phyloP scores from a whole-genome alignment of 352 stramenopile species.

The Phytopythium helicoides region DNA sequence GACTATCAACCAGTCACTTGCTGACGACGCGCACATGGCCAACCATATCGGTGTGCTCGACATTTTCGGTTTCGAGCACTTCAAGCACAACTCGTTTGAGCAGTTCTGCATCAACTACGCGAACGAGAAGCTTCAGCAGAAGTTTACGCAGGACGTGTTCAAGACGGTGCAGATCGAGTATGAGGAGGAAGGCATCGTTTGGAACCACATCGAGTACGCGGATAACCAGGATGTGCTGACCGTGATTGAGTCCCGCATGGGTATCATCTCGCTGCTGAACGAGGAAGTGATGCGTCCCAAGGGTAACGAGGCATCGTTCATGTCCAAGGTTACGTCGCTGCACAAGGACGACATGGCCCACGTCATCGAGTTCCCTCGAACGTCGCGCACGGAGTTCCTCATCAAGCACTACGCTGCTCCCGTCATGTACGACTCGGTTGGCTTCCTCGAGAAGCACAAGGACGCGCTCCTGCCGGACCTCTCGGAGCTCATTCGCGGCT shows the following conservation, averaged over 20 bases:
- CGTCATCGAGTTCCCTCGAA: conserved; percentile 78
- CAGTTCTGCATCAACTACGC: conserved; percentile 94
- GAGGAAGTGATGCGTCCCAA: conserved; percentile 88
- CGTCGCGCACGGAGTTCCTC: conserved; percentile 84
- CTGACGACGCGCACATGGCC: conserved; percentile 50
- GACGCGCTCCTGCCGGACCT: conserved; percentile 93
- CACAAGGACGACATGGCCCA: conserved; percentile 73
- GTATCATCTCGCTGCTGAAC: conserved; percentile 89
- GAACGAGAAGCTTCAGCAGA: conserved; percentile 92
- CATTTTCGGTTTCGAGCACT: conserved; percentile 95
- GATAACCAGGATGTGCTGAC: conserved; percentile 89
- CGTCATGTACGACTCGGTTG: conserved; percentile 90
- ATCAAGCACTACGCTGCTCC: conserved; percentile 93
- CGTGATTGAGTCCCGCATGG: conserved; percentile 85
- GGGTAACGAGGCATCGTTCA: conserved; percentile 80
- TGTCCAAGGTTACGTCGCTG: conserved; percentile 73
- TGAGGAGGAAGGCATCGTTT: conserved; percentile 89
- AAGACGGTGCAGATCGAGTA: conserved; percentile 90
- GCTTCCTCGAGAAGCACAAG: conserved; percentile 96
- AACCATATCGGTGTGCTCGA: conserved; percentile 90
- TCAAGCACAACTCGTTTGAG: conserved; percentile 93
- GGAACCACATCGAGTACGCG: conserved; percentile 92
- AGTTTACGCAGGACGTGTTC: conserved; percentile 90
- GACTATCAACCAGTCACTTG: conserved; percentile 74
- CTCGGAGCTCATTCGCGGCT: conserved; percentile 76